A percentile compares a stretch with the other conserved stretches of the same genome.
Conservation (phyloP, 1,284 basidiomycete genomes). For the Neonothopanus nambi region DNA sequence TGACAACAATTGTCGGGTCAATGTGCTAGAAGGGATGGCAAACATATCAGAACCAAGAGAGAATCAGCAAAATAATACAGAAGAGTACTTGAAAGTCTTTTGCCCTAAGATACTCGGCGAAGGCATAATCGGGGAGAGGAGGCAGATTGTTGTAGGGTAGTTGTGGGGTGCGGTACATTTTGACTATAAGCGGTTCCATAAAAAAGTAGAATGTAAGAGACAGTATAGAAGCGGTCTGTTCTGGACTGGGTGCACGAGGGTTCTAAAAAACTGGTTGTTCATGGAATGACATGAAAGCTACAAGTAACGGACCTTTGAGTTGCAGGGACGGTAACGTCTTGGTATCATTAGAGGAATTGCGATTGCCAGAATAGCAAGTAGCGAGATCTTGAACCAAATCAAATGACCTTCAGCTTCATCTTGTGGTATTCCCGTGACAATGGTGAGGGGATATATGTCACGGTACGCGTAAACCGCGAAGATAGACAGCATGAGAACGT, state of each 20-base stretch:
- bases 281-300: background rate
- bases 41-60: slow-evolving; percentile 32
- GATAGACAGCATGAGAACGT: slow-evolving; percentile 14
- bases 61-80: slow-evolving; percentile 32
- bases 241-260: slow-evolving; percentile 43
- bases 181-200: slow-evolving; percentile 43
- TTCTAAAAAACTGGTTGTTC: slow-evolving; percentile 24
- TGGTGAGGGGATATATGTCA: slow-evolving; percentile 54
- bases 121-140: slow-evolving; percentile 51
- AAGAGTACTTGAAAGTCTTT: slow-evolving; percentile 27
- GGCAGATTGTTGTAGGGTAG: slow-evolving; percentile 38
- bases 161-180: slow-evolving; percentile 30
- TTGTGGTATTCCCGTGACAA: slow-evolving; percentile 28
- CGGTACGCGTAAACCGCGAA: slow-evolving; percentile 46
- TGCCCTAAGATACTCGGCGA: slow-evolving; percentile 25
- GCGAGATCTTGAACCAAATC: slow-evolving; percentile 26
- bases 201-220: slow-evolving; percentile 51
- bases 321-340: slow-evolving; percentile 27
- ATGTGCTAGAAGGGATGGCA: slow-evolving; percentile 9
- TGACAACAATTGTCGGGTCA: background rate
- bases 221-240: slow-evolving; percentile 54
- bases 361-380: slow-evolving; percentile 23
- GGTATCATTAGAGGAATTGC: slow-evolving; percentile 30
- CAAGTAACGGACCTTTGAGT: slow-evolving; percentile 27
- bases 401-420: slow-evolving; percentile 25